Evolutionary conservation across 495 filamentous ascomycete species (phyloP).

Genomic region (Aspergillus bridgeri): DNA sequence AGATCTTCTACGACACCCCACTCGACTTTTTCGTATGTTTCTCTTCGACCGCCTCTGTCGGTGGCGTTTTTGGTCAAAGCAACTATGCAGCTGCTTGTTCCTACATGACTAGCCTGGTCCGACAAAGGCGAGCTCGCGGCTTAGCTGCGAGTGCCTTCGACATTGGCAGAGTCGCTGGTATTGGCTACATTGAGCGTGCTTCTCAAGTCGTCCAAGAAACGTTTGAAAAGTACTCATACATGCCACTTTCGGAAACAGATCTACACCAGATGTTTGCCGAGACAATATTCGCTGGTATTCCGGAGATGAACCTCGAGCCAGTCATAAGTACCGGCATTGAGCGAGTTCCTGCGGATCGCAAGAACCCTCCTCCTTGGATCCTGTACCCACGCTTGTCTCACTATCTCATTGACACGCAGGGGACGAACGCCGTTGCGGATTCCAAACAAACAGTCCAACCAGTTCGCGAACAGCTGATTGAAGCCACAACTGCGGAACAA

Average conservation of each 20-base stretch:
- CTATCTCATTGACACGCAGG: not conserved
- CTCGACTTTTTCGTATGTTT: constrained; percentile 10
- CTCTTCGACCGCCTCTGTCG: constrained; percentile 1
- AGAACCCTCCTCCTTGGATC: not conserved
- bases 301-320: not conserved
- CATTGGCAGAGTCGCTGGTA: constrained; percentile 55
- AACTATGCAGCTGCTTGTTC: constrained; percentile 3
- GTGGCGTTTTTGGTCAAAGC: constrained; percentile 3
- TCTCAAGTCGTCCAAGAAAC: not conserved
- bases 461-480: constrained; percentile 14
- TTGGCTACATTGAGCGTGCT: constrained; percentile 38
- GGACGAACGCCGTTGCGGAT: not conserved
- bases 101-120: not conserved
- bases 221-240: not conserved
- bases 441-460: constrained; percentile 19
- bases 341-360: not conserved
- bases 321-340: not conserved
- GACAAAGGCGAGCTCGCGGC: not conserved
- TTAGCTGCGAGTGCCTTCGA: constrained; percentile 49
- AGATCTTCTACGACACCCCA: not conserved
- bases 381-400: not conserved
- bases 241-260: not conserved
- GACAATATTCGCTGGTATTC: not conserved
- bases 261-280: constrained; percentile 2
- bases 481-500: constrained; percentile 3